Base-by-base conservation (phyloP, 805 yeast species). In the Sugiyamaella marilandica region DNA sequence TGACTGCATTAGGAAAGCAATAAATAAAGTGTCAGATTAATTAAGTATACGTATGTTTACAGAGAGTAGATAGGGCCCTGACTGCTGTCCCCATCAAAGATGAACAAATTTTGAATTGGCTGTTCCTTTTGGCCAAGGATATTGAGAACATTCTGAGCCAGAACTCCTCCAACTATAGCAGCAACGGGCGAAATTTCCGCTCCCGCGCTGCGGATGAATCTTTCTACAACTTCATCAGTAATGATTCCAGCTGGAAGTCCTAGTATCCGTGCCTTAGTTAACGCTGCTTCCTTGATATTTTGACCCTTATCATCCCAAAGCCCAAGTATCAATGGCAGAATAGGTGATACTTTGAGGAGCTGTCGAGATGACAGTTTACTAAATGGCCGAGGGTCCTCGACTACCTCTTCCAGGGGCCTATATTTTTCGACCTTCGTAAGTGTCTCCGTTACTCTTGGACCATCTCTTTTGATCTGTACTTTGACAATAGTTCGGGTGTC, bases 111-210 rank as follows among this genome's bases (percentile, higher is more conserved):
- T 65, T 89, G 91, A 36, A 91, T 74, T 2, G 97, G 96, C 41
- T 82, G 75, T 60, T 87, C 90, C 59, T 83, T 81, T 59, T 80
- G 79, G 41, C 94, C 85, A 49, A 92, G 68, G 51, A 77, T 81
- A 70, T 94, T 94, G 45, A 94, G 85, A 11, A 89, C 84, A 65
- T 91, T 97, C 69, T 94, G 99, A 1, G 95, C 86, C 21, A 92
- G 69, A 1, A 88, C 77, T 1, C 98, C 99, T 5, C 98, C 99
- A 5, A 92, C 60, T 1, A 94, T 79, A 0, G 98, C 95, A 3
- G 94, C 82, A 0, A 84, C 83, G 1, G 97, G 96, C 10, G 89
- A 78, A 59, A 86, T 80, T 63, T 90, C 95, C 1, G 88, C 65
- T 26, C 71, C 69, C 14, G 63, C 31, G 21, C 59, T 51, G 10